Evolutionary conservation across 139 green algal species (phyloP).

Genomic region (Gonium pectorale): DNA sequence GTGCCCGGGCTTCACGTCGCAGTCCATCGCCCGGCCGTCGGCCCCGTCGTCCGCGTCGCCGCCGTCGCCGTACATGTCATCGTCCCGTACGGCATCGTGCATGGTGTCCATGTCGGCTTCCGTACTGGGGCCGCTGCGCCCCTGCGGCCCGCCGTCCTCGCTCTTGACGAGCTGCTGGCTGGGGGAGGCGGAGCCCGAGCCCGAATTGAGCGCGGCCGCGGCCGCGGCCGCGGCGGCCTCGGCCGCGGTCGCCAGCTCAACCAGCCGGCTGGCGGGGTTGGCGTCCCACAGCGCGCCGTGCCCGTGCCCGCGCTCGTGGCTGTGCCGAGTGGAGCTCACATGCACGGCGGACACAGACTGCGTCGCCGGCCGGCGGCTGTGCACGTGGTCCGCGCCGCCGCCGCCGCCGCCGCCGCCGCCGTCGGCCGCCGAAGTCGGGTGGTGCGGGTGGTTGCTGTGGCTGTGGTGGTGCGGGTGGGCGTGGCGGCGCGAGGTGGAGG

Average conservation of each 20-base stretch:
- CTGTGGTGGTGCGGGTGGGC: neutral
- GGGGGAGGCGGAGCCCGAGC: conserved; percentile 16
- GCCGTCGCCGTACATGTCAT: neutral
- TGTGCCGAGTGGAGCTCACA: neutral
- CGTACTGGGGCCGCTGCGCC: neutral
- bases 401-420: neutral
- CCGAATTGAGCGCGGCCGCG: neutral
- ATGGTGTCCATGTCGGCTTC: neutral
- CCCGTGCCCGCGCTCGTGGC: neutral
- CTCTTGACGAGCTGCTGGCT: neutral
- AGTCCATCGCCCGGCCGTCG: neutral
- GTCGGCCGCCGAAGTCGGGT: neutral
- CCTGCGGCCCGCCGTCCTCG: neutral
- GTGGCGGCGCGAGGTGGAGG: neutral
- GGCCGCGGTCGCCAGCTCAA: neutral
- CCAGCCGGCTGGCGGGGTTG: neutral
- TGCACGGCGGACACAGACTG: neutral
- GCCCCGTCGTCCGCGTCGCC: neutral
- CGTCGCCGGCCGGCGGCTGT: neutral
- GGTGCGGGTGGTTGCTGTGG: neutral
- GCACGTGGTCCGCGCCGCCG: neutral
- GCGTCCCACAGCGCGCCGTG: neutral
- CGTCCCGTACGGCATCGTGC: neutral
- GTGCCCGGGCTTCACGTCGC: neutral
- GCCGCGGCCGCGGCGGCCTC: neutral